These are phyloP conservation scores for Calonectria multiphialidica DNA, from an alignment of 2,329 filamentous ascomycete genomes.

Conservation along the genomic window DNA sequence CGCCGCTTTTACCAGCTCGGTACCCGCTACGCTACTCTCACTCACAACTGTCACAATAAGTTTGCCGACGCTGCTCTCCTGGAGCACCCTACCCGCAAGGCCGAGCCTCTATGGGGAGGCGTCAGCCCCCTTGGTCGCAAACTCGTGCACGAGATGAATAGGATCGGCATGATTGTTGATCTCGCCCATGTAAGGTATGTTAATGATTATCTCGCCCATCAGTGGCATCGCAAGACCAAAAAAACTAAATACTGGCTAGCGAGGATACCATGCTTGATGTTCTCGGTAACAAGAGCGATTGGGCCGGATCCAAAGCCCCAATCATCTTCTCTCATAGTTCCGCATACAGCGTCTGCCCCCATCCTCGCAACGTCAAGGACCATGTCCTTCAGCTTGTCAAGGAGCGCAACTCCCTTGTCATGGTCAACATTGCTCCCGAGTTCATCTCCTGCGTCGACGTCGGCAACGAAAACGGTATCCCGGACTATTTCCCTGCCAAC, in stretches of 20 bases:
- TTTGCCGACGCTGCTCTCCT: conserved; percentile 87
- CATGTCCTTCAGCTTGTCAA: conserved; percentile 84
- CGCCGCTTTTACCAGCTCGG: conserved; percentile 82
- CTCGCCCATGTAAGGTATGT: conserved; percentile 74
- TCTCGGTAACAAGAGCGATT: conserved; percentile 72
- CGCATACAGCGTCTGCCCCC: conserved; percentile 83
- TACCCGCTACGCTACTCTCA: conserved; percentile 89
- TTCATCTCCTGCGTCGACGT: conserved; percentile 82
- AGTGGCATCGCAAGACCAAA: conserved; percentile 6
- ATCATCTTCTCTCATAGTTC: conserved; percentile 93
- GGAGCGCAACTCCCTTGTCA: conserved; percentile 79
- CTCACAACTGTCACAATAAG: conserved; percentile 92
- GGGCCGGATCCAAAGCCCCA: conserved; percentile 81
- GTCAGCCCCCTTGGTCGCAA: conserved; percentile 77
- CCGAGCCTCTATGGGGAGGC: conserved; percentile 75
- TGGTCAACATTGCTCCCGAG: conserved; percentile 89
- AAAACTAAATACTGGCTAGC: conserved; percentile 52
- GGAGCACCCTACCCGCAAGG: conserved; percentile 62
- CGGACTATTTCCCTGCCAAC: conserved; percentile 74
- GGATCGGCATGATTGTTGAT: conserved; percentile 94
- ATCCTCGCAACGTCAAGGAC: conserved; percentile 92
- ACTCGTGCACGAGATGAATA: conserved; percentile 90
- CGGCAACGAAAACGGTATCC: conserved; percentile 72
- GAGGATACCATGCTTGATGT: conserved; percentile 89
- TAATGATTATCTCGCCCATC: too few relatives aligned